These are phyloP conservation scores for Royoungia palumana DNA, from an alignment of 768 basidiomycete species.

Conservation along the genomic window DNA sequence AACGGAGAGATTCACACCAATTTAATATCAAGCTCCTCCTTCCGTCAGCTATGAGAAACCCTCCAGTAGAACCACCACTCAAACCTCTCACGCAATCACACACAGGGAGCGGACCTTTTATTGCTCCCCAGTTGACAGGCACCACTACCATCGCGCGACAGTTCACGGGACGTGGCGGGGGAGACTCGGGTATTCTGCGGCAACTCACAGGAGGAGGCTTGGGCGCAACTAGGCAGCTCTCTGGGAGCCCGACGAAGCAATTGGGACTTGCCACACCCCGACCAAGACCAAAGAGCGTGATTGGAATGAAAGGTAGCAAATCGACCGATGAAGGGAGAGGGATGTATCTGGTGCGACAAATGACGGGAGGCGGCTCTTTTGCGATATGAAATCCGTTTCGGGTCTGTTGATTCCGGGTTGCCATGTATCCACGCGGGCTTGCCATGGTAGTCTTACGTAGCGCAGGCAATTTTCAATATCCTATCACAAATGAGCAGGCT, in stretches of 20 bases:
- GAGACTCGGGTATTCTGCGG: constrained; percentile 37
- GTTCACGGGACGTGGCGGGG: constrained; percentile 59
- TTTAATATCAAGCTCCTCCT: constrained; percentile 50
- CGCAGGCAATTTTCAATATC: constrained; percentile 8
- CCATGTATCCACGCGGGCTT: constrained; percentile 15
- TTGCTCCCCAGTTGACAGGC: constrained; percentile 61
- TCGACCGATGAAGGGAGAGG: constrained; percentile 63
- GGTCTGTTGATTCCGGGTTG: constrained; percentile 1
- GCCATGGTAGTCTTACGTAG: no score
- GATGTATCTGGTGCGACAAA: constrained; percentile 74
- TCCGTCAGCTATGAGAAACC: constrained; percentile 43
- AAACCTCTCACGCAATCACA: constrained; percentile 45
- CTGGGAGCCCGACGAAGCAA: constrained; percentile 69
- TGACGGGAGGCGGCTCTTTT: constrained; percentile 55
- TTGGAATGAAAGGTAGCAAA: constrained; percentile 61
- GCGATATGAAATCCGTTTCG: constrained; percentile 17
- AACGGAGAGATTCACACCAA: constrained; percentile 6
- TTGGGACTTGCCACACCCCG: constrained; percentile 41
- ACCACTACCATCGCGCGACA: constrained; percentile 72
- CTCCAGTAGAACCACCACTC: constrained; percentile 52
- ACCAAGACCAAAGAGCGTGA: constrained; percentile 75
- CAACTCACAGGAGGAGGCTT: constrained; percentile 68
- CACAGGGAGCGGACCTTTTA: constrained; percentile 30
- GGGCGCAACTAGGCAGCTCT: constrained; percentile 64
- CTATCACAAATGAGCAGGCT: not conserved